Base-by-base conservation (phyloP, 257 asterid species). In the Thymus quinquecostatus region DNA sequence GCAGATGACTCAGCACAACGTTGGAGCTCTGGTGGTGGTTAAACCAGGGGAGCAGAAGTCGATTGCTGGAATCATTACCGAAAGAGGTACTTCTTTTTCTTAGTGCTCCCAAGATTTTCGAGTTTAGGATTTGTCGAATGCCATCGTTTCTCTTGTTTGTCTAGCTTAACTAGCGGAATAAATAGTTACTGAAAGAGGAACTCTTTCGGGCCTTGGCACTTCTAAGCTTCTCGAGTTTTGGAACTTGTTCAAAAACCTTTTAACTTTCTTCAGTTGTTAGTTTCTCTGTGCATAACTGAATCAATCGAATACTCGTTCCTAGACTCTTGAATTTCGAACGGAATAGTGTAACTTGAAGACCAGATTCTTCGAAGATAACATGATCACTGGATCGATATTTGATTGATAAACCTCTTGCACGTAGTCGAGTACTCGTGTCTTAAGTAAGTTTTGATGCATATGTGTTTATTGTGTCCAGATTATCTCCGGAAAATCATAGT, bases 1-100 rank as follows among this genome's bases (percentile, higher is more conserved):
- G 81, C 85, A 94, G 99, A 94, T 94, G 99, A 94, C 99, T 56
- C 97, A 86, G 67, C 93, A 94, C 90, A 94, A 94, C 77, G 99
- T 94, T 53, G 99, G 99, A 80, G 99, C 99, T 69, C 83, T 94
- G 82, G 99, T 94, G 56, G 99, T 94, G 4, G 97, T 94, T 65
- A 94, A 91, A 79, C 93, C 98, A 8, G 97, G 96, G 71, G 96
- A 86, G 69, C 80, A 85, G 71, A 88, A 80, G 55, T 80, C 97
- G 0, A 68, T 94, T 76, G 97, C 99, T 41, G 99, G 99, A 51
- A 94, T 94, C 68, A 86, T 86, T 58, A 86, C 91, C 1, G 91
- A 86, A 75, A 83, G 91, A 81, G 91, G 91, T 86, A 33, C 29
- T 38, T 38, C 6, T 7, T 32, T 32, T 14, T 9, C 61, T 76